These are phyloP conservation scores for Macrolepiota fuliginosa DNA, from an alignment of 768 basidiomycete species.

Conservation along the genomic window DNA sequence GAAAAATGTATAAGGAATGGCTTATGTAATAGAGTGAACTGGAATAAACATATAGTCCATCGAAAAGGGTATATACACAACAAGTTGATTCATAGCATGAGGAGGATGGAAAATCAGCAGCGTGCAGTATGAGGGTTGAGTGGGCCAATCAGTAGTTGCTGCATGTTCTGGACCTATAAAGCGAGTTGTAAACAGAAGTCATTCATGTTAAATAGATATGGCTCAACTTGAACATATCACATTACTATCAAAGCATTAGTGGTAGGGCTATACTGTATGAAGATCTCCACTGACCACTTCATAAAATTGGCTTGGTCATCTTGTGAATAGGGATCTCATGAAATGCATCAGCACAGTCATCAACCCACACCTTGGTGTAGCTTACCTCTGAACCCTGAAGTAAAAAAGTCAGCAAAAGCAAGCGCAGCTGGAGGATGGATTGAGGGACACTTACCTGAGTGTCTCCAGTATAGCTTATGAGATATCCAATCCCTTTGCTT, in stretches of 20 bases:
- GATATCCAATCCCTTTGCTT: slow-evolving; percentile 51
- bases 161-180: slow-evolving; percentile 49
- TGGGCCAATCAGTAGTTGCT: slow-evolving; percentile 30
- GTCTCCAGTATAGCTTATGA: slow-evolving; percentile 54
- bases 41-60: too few relatives aligned
- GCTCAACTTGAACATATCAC: slow-evolving; percentile 47
- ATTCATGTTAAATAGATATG: neutral
- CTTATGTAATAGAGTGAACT: too few relatives aligned
- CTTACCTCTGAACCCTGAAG: slow-evolving; percentile 39
- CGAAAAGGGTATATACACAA: too few relatives aligned
- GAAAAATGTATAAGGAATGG: too few relatives aligned
- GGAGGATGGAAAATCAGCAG: slow-evolving; percentile 51
- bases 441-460: slow-evolving; percentile 41
- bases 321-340: slow-evolving; percentile 55
- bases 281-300: slow-evolving; percentile 43
- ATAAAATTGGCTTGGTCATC: slow-evolving; percentile 53
- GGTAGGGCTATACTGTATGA: neutral
- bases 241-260: slow-evolving; percentile 31
- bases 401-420: neutral
- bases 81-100: slow-evolving; percentile 13
- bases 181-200: neutral
- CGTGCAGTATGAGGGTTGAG: slow-evolving; percentile 52
- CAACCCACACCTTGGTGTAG: neutral
- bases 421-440: neutral
- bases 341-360: neutral